Evolutionary conservation across 139 green algal genomes (phyloP).

Genomic region (Deuterostichococcus epilithicus): DNA sequence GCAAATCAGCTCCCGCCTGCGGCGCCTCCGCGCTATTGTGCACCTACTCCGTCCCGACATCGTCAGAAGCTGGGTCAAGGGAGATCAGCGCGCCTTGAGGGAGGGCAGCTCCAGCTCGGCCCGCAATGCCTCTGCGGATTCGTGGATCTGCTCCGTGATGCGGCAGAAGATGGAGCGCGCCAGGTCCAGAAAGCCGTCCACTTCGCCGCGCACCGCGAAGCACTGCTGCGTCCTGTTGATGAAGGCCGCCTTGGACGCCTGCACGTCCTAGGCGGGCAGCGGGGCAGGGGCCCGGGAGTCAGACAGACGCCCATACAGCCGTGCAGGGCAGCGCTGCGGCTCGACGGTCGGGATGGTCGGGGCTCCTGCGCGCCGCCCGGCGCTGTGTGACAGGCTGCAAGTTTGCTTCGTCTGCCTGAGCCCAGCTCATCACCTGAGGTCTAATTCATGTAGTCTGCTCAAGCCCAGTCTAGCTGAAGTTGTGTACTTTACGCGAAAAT

Average conservation of each 20-base stretch:
- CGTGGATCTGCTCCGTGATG: slow-evolving; percentile 72
- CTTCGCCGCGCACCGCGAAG: slow-evolving; percentile 50
- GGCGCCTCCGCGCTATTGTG: too few species aligned
- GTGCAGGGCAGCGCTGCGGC: too few species aligned
- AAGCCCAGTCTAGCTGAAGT: background rate
- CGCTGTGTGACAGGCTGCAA: too few species aligned
- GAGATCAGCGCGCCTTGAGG: background rate
- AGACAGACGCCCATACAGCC: background rate
- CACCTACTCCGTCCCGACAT: too few species aligned
- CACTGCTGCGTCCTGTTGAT: slow-evolving; percentile 68
- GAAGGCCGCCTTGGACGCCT: slow-evolving; percentile 43
- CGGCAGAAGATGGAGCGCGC: slow-evolving; percentile 68
- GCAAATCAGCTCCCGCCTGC: too few species aligned
- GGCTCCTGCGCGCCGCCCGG: too few species aligned
- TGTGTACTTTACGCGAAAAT: background rate
- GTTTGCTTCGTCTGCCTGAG: too few species aligned
- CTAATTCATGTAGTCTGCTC: too few species aligned
- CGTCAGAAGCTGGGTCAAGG: too few species aligned
- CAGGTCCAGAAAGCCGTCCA: slow-evolving; percentile 79
- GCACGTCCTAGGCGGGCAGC: slow-evolving; percentile 44
- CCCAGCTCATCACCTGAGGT: too few species aligned
- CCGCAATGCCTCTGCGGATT: slow-evolving; percentile 44
- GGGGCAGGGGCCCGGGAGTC: too few species aligned
- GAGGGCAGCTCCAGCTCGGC: slow-evolving; percentile 34
- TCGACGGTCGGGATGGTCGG: too few species aligned